These are phyloP conservation scores for Linderina pennispora DNA, from an alignment of 192 early-diverging fungal species.

Conservation along the genomic window DNA sequence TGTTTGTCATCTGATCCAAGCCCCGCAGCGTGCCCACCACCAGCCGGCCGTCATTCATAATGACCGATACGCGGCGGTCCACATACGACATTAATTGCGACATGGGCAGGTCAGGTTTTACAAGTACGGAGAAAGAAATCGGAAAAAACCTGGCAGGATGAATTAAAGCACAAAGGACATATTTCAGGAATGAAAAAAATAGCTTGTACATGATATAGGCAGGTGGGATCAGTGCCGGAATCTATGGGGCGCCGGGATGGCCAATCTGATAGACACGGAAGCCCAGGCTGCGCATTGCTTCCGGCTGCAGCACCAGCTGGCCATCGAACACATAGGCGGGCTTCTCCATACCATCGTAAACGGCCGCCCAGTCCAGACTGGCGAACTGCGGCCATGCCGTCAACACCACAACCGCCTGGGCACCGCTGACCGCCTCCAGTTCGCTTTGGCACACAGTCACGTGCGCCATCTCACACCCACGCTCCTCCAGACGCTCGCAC, in stretches of 20 bases:
- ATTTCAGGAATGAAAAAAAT: too few species aligned
- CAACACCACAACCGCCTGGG: conserved; percentile 73
- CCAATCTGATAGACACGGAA: conserved; percentile 73
- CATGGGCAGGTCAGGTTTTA: conserved; percentile 6
- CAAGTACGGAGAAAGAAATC: not conserved
- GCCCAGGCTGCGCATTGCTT: conserved; percentile 65
- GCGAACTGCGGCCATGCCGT: conserved; percentile 90
- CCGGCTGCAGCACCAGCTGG: conserved; percentile 67
- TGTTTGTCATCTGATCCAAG: conserved; percentile 49
- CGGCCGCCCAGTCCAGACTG: conserved; percentile 57
- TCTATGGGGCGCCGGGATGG: too few species aligned
- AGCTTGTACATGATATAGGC: too few species aligned
- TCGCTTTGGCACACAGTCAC: too few species aligned
- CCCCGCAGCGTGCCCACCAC: conserved; percentile 47
- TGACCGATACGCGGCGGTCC: conserved; percentile 27
- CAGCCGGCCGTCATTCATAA: conserved; percentile 40
- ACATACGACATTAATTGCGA: conserved; percentile 41
- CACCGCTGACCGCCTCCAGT: conserved; percentile 63
- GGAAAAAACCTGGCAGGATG: not conserved
- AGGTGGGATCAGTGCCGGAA: too few species aligned
- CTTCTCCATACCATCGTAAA: conserved; percentile 69
- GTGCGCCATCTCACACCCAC: too few species aligned
- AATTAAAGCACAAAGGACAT: too few species aligned
- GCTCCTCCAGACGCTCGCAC: not conserved
- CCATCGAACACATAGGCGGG: conserved; percentile 91